A percentile compares a stretch with the other conserved stretches of the same genome.
These are phyloP conservation scores for Asterella californica DNA, from an alignment of 225 moss, liverwort and hornwort species.

Conservation along the genomic window DNA sequence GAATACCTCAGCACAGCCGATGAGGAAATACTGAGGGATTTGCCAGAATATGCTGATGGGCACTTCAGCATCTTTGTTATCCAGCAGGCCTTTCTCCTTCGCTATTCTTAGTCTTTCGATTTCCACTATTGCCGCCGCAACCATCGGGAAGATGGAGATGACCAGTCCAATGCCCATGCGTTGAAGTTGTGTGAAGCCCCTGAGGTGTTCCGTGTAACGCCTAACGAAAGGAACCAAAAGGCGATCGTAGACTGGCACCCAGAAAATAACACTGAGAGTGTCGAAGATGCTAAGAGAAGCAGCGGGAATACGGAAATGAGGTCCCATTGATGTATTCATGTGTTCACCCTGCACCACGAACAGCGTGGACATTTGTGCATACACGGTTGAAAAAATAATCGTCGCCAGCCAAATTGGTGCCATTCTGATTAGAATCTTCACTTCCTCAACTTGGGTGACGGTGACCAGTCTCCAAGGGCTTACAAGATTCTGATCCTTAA, in stretches of 20 bases:
- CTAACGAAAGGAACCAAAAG: conserved; percentile 62
- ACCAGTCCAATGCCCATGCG: conserved; percentile 85
- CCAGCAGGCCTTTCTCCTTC: conserved; percentile 40
- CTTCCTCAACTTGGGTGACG: conserved; percentile 83
- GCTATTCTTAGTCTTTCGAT: conserved; percentile 59
- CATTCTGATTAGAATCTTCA: conserved; percentile 64
- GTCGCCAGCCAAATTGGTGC: conserved; percentile 72
- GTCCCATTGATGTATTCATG: conserved; percentile 62
- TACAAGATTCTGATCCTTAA: conserved; percentile 14
- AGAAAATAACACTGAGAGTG: conserved; percentile 68
- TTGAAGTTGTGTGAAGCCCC: conserved; percentile 80
- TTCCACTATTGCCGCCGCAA: conserved; percentile 69
- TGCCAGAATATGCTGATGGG: conserved; percentile 73
- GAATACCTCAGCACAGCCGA: conserved; percentile 79
- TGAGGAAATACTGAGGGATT: conserved; percentile 76
- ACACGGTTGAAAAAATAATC: conserved; percentile 70
- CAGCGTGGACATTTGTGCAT: conserved; percentile 79
- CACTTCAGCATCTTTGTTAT: conserved; percentile 31
- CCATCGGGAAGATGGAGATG: conserved; percentile 76
- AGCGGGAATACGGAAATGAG: conserved; percentile 50
- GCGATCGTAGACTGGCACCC: conserved; percentile 77
- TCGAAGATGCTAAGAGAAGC: conserved; percentile 79
- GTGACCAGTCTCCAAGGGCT: conserved; percentile 63
- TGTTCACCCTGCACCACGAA: conserved; percentile 66
- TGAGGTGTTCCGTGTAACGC: conserved; percentile 50